Evolutionary conservation across 2,329 filamentous ascomycete genomes (phyloP), one percentile per base, ranked within the genome.

Genomic region (Colletotrichum tabaci): DNA sequence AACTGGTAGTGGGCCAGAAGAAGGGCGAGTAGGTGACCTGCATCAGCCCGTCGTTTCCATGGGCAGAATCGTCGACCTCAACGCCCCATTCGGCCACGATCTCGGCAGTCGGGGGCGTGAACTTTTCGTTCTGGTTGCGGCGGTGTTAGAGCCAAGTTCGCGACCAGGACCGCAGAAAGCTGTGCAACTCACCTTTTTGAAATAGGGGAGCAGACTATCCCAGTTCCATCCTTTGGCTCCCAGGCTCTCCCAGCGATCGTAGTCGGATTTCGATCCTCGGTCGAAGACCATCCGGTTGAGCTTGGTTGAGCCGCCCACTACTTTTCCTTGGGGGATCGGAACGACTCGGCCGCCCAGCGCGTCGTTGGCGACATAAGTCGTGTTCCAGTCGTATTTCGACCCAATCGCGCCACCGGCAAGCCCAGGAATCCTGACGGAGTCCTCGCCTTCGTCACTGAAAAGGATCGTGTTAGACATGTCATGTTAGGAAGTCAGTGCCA

Each of bases 221-320:
- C 82, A 84, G 3, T 79, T 79, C 82, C 82, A 84, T 0, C 80
- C 77, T 0, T 76, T 71, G 38, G 83, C 84, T 0, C 82, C 82
- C 1, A 84, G 71, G 0, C 74, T 75, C 49, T 80, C 80, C 82
- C 82, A 84, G 3, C 78, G 76, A 53, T 84, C 76, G 50, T 80
- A 80, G 47, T 79, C 78, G 2, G 72, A 69, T 0, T 73, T 70
- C 1, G 78, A 77, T 1, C 77, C 78, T 1, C 78, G 74, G n/a
- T 78, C 76, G 30, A 77, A 79, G 26, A 73, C 76, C 79, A 81
- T 80, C 15, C 76, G 75, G 46, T 81, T 81, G 26, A 81, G 74
- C 4, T 77, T 77, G 4, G 77, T 77, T 38, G 78, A 76, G 5
- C 80, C 80, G 1, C 80, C 80, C 2, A 81, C 73, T 42, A 71